Conservation (phyloP, 83 land plant species). For the Larix sibirica region DNA sequence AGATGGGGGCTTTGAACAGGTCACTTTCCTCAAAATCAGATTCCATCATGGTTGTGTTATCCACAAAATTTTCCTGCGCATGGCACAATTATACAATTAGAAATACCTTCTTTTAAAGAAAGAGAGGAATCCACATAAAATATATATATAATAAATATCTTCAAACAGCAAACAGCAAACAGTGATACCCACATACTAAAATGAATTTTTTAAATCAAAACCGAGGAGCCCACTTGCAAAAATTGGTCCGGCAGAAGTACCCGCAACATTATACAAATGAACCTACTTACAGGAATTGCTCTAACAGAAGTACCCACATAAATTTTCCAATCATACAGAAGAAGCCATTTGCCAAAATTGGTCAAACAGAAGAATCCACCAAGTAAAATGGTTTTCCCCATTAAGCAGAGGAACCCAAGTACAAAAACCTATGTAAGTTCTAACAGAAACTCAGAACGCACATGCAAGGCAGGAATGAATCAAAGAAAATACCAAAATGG, state of each 20-base stretch:
- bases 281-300: too few species aligned
- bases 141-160: not conserved
- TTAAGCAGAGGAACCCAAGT: not conserved
- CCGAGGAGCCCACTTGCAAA: too few species aligned
- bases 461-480: too few species aligned
- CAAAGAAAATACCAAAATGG: too few species aligned
- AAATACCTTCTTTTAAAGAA: not conserved
- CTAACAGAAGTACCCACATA: too few species aligned
- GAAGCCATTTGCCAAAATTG: not conserved
- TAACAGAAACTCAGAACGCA: too few species aligned
- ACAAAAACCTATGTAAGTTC: not conserved
- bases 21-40: slow-evolving; percentile 7
- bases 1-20: slow-evolving; percentile 11
- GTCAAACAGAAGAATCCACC: not conserved
- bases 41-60: not conserved
- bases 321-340: not conserved
- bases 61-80: slow-evolving; percentile 11
- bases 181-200: not conserved
- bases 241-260: too few species aligned
- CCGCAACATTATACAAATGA: too few species aligned
- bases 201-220: too few species aligned
- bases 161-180: not conserved
- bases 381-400: not conserved
- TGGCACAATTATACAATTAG: not conserved
- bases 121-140: not conserved